Evolutionary conservation across 441 rosid species (phyloP).

Genomic region (Pelargonium myrrhifolium): DNA sequence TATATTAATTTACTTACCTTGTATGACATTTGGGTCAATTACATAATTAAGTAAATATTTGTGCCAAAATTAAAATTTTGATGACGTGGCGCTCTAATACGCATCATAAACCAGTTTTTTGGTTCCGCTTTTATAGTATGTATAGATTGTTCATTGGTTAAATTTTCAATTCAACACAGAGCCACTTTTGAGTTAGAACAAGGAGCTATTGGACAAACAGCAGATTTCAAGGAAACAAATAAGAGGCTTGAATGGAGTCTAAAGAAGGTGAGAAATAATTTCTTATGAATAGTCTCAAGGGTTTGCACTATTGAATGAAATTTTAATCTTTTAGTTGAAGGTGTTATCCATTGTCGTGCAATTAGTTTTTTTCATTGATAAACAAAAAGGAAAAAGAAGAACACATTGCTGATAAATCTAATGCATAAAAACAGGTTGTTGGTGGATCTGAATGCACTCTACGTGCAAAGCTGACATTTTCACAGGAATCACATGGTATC

Average conservation of each 20-base stretch:
- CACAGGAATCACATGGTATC: constrained; percentile 79
- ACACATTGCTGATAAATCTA: constrained; percentile 13
- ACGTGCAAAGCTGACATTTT: constrained; percentile 90
- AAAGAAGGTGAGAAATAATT: constrained; percentile 61
- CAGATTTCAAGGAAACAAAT: constrained; percentile 85
- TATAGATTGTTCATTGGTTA: neutral
- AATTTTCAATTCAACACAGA: constrained; percentile 27
- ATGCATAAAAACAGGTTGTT: constrained; percentile 47
- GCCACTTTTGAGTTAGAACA: constrained; percentile 83
- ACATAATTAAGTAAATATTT: no score
- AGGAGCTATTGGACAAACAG: constrained; percentile 74
- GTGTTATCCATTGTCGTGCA: neutral
- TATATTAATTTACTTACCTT: no score
- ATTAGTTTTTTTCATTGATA: neutral
- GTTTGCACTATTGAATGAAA: constrained; percentile 6
- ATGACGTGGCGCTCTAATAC: no score
- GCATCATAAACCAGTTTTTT: no score
- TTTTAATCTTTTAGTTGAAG: neutral
- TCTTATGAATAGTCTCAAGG: constrained; percentile 1
- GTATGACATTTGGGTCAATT: no score
- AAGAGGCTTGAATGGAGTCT: constrained; percentile 88
- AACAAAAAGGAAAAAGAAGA: neutral
- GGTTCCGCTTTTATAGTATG: no score
- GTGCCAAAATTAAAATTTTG: no score
- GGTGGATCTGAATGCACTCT: constrained; percentile 91